Percentiles rank a stretch among this genome's conserved stretches.
These are phyloP conservation scores for Polyporus arcularius DNA, from an alignment of 768 basidiomycete species.

Conservation along the genomic window DNA sequence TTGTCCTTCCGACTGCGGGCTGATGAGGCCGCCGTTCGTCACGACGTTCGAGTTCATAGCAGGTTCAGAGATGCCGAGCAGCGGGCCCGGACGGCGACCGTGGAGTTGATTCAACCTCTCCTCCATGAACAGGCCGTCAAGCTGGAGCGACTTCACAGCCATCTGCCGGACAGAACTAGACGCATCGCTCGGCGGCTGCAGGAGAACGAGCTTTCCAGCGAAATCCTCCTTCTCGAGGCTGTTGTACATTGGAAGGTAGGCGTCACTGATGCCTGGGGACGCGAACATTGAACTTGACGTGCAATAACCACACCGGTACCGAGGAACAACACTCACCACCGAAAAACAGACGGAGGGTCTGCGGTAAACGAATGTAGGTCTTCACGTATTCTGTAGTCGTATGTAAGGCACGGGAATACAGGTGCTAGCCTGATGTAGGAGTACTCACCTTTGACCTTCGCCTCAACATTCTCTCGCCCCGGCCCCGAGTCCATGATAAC, in stretches of 20 bases:
- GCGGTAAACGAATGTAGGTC: slow-evolving; percentile 70
- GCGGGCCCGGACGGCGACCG: slow-evolving; percentile 48
- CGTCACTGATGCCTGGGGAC: slow-evolving; percentile 5
- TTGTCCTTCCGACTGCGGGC: slow-evolving; percentile 55
- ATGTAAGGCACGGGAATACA: not conserved
- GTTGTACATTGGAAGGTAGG: slow-evolving; percentile 47
- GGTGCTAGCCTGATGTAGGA: not conserved
- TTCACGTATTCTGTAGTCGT: slow-evolving; percentile 60
- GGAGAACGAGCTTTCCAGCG: slow-evolving; percentile 63
- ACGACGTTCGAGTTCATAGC: slow-evolving; percentile 34
- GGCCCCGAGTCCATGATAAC: slow-evolving; percentile 68
- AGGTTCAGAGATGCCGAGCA: slow-evolving; percentile 37
- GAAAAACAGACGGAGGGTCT: slow-evolving; percentile 73
- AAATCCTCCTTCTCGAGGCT: slow-evolving; percentile 62
- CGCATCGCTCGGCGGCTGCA: slow-evolving; percentile 50
- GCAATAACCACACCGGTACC: not conserved
- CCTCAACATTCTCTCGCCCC: slow-evolving; percentile 58
- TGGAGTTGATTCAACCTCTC: slow-evolving; percentile 40
- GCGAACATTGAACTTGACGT: not conserved
- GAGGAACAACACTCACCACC: slow-evolving; percentile 47
- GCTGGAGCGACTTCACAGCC: slow-evolving; percentile 51
- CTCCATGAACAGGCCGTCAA: slow-evolving; percentile 52
- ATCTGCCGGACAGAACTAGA: slow-evolving; percentile 48
- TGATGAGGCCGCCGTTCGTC: slow-evolving; percentile 62
- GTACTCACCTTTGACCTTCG: slow-evolving; percentile 69